A percentile compares a stretch with the other conserved stretches of the same genome.
Evolutionary conservation across 2,329 filamentous ascomycete genomes (phyloP).

Genomic region (Triangularia verruculosa): DNA sequence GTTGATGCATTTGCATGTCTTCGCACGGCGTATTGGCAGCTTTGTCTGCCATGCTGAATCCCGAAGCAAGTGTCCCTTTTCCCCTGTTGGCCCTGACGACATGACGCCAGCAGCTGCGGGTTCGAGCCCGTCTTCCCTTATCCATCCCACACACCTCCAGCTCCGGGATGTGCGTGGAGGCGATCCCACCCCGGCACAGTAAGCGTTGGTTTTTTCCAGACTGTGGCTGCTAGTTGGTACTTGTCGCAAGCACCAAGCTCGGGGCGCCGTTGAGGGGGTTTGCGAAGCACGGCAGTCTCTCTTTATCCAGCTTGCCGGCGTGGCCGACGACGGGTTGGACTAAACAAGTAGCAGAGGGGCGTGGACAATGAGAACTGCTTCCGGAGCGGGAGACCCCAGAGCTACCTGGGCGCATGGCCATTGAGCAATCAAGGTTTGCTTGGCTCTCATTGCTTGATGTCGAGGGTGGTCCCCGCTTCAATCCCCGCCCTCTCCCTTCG

Average conservation of each 20-base stretch:
- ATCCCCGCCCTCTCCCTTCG: slow-evolving; percentile 25
- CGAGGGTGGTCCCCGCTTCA: slow-evolving; percentile 17
- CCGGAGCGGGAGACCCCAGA: slow-evolving; percentile 13
- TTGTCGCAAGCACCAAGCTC: neutral
- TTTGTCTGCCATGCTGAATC: slow-evolving; percentile 1
- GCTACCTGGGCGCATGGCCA: slow-evolving; percentile 17
- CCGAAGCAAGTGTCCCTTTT: neutral
- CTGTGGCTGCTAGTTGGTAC: slow-evolving; percentile 11
- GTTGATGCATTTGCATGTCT: neutral
- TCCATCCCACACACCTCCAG: slow-evolving; percentile 22
- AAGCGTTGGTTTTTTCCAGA: slow-evolving; percentile 4
- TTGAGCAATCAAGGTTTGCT: slow-evolving; percentile 5
- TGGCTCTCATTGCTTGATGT: neutral
- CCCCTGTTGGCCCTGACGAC: slow-evolving; percentile 24
- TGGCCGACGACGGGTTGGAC: neutral
- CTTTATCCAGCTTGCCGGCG: neutral
- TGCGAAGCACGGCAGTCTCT: slow-evolving; percentile 2
- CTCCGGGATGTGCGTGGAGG: slow-evolving; percentile 14
- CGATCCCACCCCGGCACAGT: slow-evolving; percentile 21
- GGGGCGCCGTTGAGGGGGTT: neutral
- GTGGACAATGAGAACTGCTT: slow-evolving; percentile 16
- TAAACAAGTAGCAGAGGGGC: slow-evolving; percentile 1
- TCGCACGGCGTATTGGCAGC: neutral
- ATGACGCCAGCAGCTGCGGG: slow-evolving; percentile 15
- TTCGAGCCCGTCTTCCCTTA: slow-evolving; percentile 11